Base-by-base conservation (phyloP, 1,284 basidiomycete species). In the Boletus mariae region DNA sequence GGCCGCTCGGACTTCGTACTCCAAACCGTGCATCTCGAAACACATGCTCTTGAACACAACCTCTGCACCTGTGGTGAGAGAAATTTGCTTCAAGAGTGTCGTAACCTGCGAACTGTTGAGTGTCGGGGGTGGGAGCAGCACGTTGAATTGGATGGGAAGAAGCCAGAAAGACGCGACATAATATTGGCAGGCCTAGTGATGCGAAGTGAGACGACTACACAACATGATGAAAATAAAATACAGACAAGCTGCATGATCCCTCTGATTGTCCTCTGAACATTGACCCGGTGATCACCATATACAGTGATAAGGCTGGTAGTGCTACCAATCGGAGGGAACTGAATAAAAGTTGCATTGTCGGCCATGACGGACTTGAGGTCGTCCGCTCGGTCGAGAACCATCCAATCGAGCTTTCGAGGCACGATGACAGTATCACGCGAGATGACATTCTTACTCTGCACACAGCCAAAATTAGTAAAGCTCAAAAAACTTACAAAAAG, bases 121-220 rank as follows among this genome's bases (percentile, higher is more conserved):
- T 15, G 85, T 86, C 37, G 86, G 78, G 10, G 92, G 88, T 0
- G 92, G 87, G 63, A 94, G 80, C 57, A 97, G 80, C 8, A 93
- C 90, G 68, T 98, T 98, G 75, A 94, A 97, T 54, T 94, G 88
- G 44, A 94, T 80, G 10, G 95, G 94, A 35, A 98, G 76, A 17
- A 99, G 84, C 94, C 94, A 99, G 71, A 98, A 89, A 17, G 92
- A 94, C 5, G 94, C 95, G 31, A 95, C 87, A 70, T 98, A 98
- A 73, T 92, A 96, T 76, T 94, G 90, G 70, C 94, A 95, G 53
- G 94, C 90, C 92, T 94, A 61, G 5, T 35, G 5, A 23, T n/a
- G 25, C n/a, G 15, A 32, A 1, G 47, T 56, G 44, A 53, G 48
- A 47, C 28, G 40, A 42, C 32, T 53, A 55, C 15, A 58, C 47